Percentiles rank a stretch among this genome's conserved stretches.
Conservation (phyloP, 257 asterid genomes). For the Osmanthus fragrans region DNA sequence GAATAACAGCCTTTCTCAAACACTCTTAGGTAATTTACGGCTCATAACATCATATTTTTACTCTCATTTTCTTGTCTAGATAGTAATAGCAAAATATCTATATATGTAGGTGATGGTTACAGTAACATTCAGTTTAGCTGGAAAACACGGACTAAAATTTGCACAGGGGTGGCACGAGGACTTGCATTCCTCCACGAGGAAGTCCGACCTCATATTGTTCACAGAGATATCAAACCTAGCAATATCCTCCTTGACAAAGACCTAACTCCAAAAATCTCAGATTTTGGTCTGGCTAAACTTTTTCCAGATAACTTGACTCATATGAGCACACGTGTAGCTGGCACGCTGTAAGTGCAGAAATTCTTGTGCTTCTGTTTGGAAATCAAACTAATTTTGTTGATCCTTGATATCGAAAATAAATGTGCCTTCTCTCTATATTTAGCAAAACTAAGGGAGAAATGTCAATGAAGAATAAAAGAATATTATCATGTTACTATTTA, state of each 20-base stretch:
- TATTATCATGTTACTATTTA: background rate
- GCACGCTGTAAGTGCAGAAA: conserved; percentile 68
- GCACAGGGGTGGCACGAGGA: conserved; percentile 82
- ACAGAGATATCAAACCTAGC: conserved; percentile 90
- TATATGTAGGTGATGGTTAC: conserved; percentile 41
- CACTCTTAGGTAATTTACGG: conserved; percentile 65
- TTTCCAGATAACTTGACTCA: conserved; percentile 69
- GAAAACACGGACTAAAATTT: conserved; percentile 59
- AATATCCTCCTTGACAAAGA: conserved; percentile 83
- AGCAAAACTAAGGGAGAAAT: background rate
- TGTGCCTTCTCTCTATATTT: background rate
- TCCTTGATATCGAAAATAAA: background rate
- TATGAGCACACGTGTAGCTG: conserved; percentile 90
- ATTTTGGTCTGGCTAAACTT: conserved; percentile 93
- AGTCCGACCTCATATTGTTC: conserved; percentile 73
- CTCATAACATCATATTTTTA: conserved; percentile 3
- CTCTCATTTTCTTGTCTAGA: conserved; percentile 2
- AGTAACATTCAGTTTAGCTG: conserved; percentile 52
- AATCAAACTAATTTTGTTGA: conserved; percentile 5
- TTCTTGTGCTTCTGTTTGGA: background rate
- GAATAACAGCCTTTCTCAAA: conserved; percentile 86
- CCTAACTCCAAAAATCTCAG: conserved; percentile 77
- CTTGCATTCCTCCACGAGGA: conserved; percentile 84
- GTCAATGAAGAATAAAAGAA: background rate
- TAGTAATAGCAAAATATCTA: conserved; percentile 15